Evolutionary conservation across 2,329 filamentous ascomycete species (phyloP).

Genomic region (Pseudogymnoascus sp.): DNA sequence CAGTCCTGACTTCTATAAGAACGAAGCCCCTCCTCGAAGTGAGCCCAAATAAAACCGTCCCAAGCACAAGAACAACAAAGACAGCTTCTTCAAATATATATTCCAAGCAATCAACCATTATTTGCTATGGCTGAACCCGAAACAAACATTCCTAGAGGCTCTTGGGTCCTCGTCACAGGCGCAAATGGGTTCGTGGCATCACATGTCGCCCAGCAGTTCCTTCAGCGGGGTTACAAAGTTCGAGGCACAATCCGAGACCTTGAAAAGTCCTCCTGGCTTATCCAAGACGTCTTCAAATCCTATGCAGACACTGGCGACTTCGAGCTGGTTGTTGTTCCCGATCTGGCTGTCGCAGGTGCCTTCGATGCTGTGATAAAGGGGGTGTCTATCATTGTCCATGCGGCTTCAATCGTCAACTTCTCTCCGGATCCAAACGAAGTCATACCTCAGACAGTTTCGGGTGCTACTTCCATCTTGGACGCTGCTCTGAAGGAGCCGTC

Average conservation of each 20-base stretch:
- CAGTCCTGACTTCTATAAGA: neutral
- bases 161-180: conserved; percentile 39
- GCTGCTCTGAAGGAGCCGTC: conserved; percentile 35
- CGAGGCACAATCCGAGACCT: conserved; percentile 38
- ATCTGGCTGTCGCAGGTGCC: conserved; percentile 32
- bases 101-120: neutral
- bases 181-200: conserved; percentile 39
- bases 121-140: neutral
- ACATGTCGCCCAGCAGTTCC: conserved; percentile 35
- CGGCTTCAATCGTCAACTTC: conserved; percentile 37
- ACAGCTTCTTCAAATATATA: neutral
- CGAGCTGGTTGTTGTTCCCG: conserved; percentile 33
- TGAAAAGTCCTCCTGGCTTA: conserved; percentile 30
- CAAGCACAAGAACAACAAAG: neutral
- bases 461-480: conserved; percentile 33
- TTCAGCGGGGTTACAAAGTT: conserved; percentile 36
- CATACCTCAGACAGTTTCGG: conserved; percentile 34
- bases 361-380: conserved; percentile 36
- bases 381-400: conserved; percentile 38
- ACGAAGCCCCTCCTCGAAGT: neutral
- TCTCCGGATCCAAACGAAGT: conserved; percentile 35
- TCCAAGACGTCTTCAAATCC: conserved; percentile 28
- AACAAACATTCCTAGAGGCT: conserved; percentile 24
- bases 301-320: conserved; percentile 28
- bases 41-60: neutral